These are phyloP conservation scores for Yarrowia phangngaensis DNA, from an alignment of 805 yeast genomes.

Conservation along the genomic window DNA sequence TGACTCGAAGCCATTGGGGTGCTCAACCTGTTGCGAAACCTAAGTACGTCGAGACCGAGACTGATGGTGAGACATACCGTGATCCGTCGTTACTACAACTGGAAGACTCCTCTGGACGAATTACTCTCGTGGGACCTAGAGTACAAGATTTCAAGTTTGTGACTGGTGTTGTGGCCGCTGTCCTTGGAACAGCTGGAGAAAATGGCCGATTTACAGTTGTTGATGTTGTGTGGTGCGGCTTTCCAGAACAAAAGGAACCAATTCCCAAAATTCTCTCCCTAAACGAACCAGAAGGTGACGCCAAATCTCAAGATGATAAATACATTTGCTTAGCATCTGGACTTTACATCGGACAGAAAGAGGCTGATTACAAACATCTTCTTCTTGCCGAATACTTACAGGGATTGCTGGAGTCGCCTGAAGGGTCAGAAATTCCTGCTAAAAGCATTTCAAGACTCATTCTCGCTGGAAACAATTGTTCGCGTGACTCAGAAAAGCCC, in stretches of 20 bases:
- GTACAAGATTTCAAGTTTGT: slow-evolving; percentile 55
- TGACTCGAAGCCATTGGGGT: slow-evolving; percentile 40
- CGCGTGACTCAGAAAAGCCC: slow-evolving; percentile 1
- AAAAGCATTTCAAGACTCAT: slow-evolving; percentile 1
- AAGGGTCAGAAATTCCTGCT: too few species aligned
- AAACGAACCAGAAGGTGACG: background rate
- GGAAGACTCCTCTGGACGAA: slow-evolving; percentile 92
- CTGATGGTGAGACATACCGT: slow-evolving; percentile 45
- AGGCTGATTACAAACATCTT: slow-evolving; percentile 42
- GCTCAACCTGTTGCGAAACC: slow-evolving; percentile 40
- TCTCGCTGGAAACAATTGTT: slow-evolving; percentile 13
- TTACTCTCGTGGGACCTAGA: slow-evolving; percentile 61
- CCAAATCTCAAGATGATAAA: background rate
- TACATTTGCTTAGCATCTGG: slow-evolving; percentile 76
- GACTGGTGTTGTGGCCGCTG: slow-evolving; percentile 85
- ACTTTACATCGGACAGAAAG: slow-evolving; percentile 50
- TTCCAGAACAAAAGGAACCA: slow-evolving; percentile 50
- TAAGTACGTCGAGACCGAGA: slow-evolving; percentile 53
- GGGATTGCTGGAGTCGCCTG: slow-evolving; percentile 58
- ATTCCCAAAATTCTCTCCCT: background rate
- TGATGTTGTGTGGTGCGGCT: slow-evolving; percentile 70
- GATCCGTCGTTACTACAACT: slow-evolving; percentile 47
- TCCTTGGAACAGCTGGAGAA: slow-evolving; percentile 77
- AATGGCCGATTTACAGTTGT: slow-evolving; percentile 81
- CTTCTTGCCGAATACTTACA: slow-evolving; percentile 63